Conservation (phyloP, 306 rosid genomes). For the Vicia villosa region DNA sequence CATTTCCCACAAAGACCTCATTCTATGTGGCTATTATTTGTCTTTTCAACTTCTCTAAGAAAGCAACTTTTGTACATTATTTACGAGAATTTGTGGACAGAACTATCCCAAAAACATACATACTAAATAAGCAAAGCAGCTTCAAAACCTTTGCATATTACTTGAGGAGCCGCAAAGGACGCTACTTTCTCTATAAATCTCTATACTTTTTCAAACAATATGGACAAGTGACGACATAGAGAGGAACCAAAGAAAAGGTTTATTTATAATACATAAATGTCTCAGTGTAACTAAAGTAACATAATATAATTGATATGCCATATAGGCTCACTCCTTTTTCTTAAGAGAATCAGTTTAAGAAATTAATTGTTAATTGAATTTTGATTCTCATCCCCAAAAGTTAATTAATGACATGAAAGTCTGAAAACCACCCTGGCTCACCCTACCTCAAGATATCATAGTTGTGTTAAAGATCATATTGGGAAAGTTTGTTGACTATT, state of each 20-base stretch:
- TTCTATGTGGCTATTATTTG: background rate
- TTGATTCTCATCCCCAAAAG: too few species aligned
- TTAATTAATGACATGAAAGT: too few species aligned
- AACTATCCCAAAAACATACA: too few species aligned
- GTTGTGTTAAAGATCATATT: too few species aligned
- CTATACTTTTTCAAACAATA: background rate
- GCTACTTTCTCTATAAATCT: background rate
- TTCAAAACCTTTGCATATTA: background rate
- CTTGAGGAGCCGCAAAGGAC: background rate
- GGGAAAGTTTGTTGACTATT: too few species aligned
- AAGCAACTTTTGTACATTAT: background rate
- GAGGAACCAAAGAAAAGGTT: background rate
- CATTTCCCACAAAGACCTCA: background rate
- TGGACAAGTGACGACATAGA: background rate
- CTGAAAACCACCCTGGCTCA: too few species aligned
- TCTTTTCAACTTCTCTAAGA: background rate
- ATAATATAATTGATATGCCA: background rate
- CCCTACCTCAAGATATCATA: too few species aligned
- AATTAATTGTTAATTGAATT: too few species aligned
- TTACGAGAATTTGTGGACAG: too few species aligned
- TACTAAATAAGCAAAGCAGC: background rate
- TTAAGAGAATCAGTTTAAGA: background rate
- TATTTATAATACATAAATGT: too few species aligned
- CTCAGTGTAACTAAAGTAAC: too few species aligned
- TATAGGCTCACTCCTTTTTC: too few species aligned